Evolutionary conservation across 2,329 filamentous ascomycete genomes (phyloP).

Genomic region (Aspergillus caelatus): DNA sequence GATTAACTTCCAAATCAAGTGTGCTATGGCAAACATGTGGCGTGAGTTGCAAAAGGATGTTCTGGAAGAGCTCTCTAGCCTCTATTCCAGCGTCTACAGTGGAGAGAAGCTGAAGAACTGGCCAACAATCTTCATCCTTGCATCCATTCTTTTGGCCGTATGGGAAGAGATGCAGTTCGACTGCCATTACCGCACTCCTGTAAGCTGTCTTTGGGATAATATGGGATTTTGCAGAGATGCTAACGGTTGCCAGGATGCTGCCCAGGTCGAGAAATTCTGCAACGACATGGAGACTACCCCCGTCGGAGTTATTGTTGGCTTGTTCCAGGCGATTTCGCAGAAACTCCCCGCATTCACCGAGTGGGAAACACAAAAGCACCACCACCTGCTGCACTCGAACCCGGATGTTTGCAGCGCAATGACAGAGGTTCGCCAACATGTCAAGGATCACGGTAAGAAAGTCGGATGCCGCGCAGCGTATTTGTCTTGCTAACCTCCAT

Average conservation of each 20-base stretch:
- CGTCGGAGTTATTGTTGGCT: slow-evolving; percentile 91
- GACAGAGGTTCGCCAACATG: slow-evolving; percentile 92
- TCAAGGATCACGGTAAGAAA: slow-evolving; percentile 86
- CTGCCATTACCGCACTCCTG: slow-evolving; percentile 88
- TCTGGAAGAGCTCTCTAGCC: slow-evolving; percentile 83
- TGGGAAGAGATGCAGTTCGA: slow-evolving; percentile 99
- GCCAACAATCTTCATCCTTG: slow-evolving; percentile 98
- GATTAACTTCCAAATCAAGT: slow-evolving; percentile 99
- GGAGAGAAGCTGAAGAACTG: slow-evolving; percentile 98
- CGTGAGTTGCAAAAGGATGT: slow-evolving; percentile 96
- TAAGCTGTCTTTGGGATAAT: slow-evolving; percentile 24
- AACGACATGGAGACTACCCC: slow-evolving; percentile 94
- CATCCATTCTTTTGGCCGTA: slow-evolving; percentile 86
- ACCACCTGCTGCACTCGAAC: slow-evolving; percentile 88
- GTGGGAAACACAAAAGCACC: slow-evolving; percentile 91
- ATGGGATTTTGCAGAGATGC: neutral
- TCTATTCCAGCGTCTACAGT: slow-evolving; percentile 98
- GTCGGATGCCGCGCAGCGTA: neutral
- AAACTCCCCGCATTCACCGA: slow-evolving; percentile 91
- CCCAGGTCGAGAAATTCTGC: slow-evolving; percentile 91
- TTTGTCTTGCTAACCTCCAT: slow-evolving; percentile 43
- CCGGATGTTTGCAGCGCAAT: slow-evolving; percentile 89
- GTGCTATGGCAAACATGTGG: slow-evolving; percentile 96
- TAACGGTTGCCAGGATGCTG: slow-evolving; percentile 59
- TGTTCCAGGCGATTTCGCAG: slow-evolving; percentile 97